phyloP scores from a whole-genome alignment of 2,329 filamentous ascomycete genomes.

The Ceratocystis ficicola region DNA sequence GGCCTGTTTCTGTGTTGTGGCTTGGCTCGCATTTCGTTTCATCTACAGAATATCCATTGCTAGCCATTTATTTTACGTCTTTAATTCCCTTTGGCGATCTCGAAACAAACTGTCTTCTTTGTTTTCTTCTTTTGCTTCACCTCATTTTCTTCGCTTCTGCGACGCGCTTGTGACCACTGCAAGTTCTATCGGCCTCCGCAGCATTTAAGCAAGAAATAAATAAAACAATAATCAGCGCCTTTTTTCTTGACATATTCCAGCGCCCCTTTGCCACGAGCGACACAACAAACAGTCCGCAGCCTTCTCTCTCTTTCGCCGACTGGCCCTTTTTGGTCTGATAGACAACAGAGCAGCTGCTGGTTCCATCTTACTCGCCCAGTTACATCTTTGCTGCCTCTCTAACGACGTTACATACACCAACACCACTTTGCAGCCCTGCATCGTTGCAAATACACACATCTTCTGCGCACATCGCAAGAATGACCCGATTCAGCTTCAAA shows the following conservation, averaged over 20 bases:
- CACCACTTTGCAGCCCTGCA: not conserved
- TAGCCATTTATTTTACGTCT: not conserved
- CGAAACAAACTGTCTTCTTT: constrained; percentile 13
- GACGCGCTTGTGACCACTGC: constrained; percentile 13
- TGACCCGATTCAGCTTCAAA: constrained; percentile 37
- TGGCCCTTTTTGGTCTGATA: not conserved
- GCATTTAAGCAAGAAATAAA: not conserved
- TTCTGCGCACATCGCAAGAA: not conserved
- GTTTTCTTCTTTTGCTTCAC: constrained; percentile 3
- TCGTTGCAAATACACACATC: not conserved
- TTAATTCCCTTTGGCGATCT: constrained; percentile 11
- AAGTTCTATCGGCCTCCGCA: not conserved
- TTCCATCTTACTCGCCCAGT: not conserved
- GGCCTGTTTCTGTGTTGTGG: not conserved
- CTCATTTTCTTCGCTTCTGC: constrained; percentile 18
- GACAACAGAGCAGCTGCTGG: not conserved
- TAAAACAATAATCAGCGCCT: not conserved
- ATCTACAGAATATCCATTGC: constrained; percentile 14
- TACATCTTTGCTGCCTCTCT: not conserved
- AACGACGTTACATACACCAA: not conserved
- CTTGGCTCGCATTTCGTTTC: constrained; percentile 13
- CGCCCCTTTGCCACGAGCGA: not conserved
- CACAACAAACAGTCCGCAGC: not conserved
- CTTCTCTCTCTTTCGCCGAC: not conserved
- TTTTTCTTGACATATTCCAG: not conserved